These are phyloP conservation scores for Hibiscus mutabilis DNA, from an alignment of 345 rosid genomes.

Conservation along the genomic window DNA sequence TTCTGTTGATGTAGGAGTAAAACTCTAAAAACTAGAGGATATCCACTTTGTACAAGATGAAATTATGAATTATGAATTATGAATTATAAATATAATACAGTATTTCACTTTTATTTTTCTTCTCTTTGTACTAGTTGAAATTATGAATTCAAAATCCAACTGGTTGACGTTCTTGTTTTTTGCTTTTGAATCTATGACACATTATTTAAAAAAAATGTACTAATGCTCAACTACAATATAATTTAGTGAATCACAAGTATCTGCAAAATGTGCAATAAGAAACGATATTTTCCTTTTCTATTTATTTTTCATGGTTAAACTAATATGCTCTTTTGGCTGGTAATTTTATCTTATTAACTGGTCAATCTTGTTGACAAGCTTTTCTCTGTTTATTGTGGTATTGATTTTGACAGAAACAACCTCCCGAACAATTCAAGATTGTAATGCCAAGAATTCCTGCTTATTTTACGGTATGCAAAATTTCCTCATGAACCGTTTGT, in stretches of 20 bases:
- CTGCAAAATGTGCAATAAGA: not conserved
- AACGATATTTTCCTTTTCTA: not conserved
- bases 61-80: too few relatives aligned
- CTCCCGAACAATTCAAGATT: conserved; percentile 89
- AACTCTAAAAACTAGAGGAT: not conserved
- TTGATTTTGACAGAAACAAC: conserved; percentile 41
- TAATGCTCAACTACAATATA: not conserved
- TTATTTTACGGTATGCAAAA: conserved; percentile 75
- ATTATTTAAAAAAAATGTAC: not conserved
- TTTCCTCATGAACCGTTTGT: not conserved
- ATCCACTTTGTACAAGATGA: not conserved
- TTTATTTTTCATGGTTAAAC: not conserved
- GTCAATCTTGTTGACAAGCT: conserved; percentile 1
- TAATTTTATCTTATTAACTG: not conserved
- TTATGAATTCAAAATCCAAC: not conserved
- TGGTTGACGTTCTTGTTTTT: not conserved
- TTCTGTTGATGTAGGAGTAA: not conserved
- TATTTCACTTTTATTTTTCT: not conserved
- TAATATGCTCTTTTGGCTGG: not conserved
- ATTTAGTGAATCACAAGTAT: not conserved
- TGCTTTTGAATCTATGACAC: not conserved
- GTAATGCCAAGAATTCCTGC: conserved; percentile 80
- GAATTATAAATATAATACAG: too few relatives aligned
- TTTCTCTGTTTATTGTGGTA: conserved; percentile 2
- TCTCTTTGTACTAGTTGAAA: not conserved